Percentiles rank a stretch among this genome's conserved stretches.
phyloP scores from a whole-genome alignment of 345 rosid species.

The Rhodamnia argentea region DNA sequence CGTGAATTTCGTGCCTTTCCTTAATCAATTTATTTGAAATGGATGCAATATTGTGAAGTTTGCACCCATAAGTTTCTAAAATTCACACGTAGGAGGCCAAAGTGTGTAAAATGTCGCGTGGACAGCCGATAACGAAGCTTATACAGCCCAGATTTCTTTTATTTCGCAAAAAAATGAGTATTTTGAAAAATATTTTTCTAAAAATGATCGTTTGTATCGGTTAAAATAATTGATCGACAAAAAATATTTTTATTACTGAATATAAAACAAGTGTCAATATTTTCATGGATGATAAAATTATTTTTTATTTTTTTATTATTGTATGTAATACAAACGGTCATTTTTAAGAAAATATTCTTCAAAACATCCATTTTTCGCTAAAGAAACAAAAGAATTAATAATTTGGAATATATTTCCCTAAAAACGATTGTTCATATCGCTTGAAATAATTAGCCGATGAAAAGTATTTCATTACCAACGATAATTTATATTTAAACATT shows the following conservation, averaged over 20 bases:
- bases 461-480: no score
- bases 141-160: background rate
- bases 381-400: background rate
- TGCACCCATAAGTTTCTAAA: background rate
- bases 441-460: no score
- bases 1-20: background rate
- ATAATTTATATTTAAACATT: no score
- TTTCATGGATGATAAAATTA: background rate
- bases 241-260: background rate
- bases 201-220: background rate
- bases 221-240: background rate
- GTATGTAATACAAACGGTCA: background rate
- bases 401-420: no score
- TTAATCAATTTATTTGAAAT: background rate
- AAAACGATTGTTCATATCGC: no score
- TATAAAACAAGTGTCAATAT: background rate
- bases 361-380: background rate
- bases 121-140: rapidly evolving
- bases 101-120: background rate
- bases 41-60: background rate
- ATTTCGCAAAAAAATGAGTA: background rate
- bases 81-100: background rate
- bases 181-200: background rate
- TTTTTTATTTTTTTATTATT: background rate
- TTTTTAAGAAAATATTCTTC: background rate